Conservation (phyloP, 495 filamentous ascomycete species). For the Clohesyomyces aquaticus region DNA sequence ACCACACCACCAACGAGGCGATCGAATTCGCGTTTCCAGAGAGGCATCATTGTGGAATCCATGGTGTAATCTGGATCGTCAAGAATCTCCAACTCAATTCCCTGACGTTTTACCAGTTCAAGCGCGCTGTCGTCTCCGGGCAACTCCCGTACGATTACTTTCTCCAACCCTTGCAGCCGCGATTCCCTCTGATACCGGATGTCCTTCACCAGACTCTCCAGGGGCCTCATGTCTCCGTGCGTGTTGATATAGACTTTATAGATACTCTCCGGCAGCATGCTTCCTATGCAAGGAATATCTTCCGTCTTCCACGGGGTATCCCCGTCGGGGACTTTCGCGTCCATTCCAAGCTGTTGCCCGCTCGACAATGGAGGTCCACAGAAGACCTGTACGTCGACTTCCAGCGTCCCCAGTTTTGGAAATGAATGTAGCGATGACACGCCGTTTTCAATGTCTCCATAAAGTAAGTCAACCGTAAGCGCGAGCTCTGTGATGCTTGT, state of each 20-base stretch:
- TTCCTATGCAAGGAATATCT: constrained; percentile 31
- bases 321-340: constrained; percentile 1
- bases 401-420: constrained; percentile 12
- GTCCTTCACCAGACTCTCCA: constrained; percentile 22
- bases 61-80: neutral
- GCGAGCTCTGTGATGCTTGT: constrained; percentile 15
- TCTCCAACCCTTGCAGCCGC: constrained; percentile 9
- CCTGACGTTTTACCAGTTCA: neutral
- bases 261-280: constrained; percentile 22
- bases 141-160: constrained; percentile 15
- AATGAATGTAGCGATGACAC: constrained; percentile 16
- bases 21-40: constrained; percentile 25
- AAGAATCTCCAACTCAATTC: constrained; percentile 7
- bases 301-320: constrained; percentile 8
- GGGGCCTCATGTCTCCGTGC: neutral
- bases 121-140: neutral
- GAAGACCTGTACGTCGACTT: constrained; percentile 27
- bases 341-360: constrained; percentile 13
- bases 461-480: constrained; percentile 25
- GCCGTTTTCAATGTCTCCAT: constrained; percentile 27
- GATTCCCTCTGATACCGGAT: constrained; percentile 6
- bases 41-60: constrained; percentile 14
- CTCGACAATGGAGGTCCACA: constrained; percentile 25
- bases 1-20: neutral
- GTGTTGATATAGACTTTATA: constrained; percentile 18